Evolutionary conservation across 805 yeast species (phyloP).

Genomic region (Blastobotrys attinorum): DNA sequence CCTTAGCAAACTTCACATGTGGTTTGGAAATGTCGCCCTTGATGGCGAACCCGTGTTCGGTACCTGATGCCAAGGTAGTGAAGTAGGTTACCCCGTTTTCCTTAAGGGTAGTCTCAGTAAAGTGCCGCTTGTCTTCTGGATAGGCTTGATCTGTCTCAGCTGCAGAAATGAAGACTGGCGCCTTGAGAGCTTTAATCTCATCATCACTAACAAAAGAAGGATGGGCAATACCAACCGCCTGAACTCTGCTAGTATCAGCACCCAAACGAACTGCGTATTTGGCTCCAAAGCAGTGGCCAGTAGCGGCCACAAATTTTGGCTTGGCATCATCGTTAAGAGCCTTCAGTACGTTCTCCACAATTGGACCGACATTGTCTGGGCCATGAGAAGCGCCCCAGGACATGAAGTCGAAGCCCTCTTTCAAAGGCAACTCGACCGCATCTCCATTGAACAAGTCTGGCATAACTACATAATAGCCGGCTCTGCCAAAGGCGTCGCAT

Average conservation of each 20-base stretch:
- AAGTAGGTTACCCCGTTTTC: conserved; percentile 50
- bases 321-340: conserved; percentile 36
- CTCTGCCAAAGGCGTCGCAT: conserved; percentile 44
- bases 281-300: conserved; percentile 87
- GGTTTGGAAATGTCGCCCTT: conserved; percentile 63
- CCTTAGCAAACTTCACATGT: conserved; percentile 52
- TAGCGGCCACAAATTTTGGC: conserved; percentile 45
- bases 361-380: conserved; percentile 39
- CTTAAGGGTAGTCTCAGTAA: conserved; percentile 51
- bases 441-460: conserved; percentile 70
- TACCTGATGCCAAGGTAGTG: conserved; percentile 54
- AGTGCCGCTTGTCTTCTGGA: conserved; percentile 53
- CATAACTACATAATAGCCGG: conserved; percentile 56
- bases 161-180: conserved; percentile 62
- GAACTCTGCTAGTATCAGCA: conserved; percentile 29
- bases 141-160: conserved; percentile 65
- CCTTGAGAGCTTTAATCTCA: conserved; percentile 52
- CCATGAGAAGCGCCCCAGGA: conserved; percentile 51
- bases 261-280: conserved; percentile 52
- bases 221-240: conserved; percentile 70
- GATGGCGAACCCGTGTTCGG: conserved; percentile 69
- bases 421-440: conserved; percentile 29
- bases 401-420: conserved; percentile 19
- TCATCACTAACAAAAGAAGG: conserved; percentile 67
- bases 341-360: conserved; percentile 42